phyloP scores from a whole-genome alignment of 179 eudicot genomes.

The Amaranthus tricolor region DNA sequence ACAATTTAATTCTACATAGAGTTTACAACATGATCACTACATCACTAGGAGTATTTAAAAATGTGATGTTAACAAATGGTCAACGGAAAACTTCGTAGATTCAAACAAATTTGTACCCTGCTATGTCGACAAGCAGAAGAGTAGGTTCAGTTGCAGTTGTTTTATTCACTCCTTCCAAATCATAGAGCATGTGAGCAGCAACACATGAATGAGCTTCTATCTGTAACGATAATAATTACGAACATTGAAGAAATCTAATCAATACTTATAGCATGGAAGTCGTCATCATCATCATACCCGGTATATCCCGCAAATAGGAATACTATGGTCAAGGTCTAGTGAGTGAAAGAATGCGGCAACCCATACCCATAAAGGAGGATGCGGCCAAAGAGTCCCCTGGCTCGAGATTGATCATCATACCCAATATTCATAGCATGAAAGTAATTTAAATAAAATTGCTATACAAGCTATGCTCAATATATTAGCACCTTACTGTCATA shows the following conservation, averaged over 20 bases:
- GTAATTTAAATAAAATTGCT: neutral
- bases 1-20: neutral
- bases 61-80: neutral
- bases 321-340: no score
- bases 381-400: no score
- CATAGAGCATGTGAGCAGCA: slow-evolving; percentile 80
- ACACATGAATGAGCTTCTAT: slow-evolving; percentile 90
- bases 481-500: slow-evolving; percentile 75
- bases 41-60: slow-evolving; percentile 1
- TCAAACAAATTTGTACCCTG: slow-evolving; percentile 58
- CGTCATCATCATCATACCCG: no score
- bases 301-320: no score
- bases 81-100: neutral
- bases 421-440: neutral
- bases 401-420: no score
- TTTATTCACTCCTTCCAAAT: slow-evolving; percentile 70
- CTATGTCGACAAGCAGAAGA: slow-evolving; percentile 77
- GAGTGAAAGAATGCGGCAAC: no score
- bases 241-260: neutral
- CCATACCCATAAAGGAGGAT: no score
- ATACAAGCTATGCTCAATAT: slow-evolving; percentile 1
- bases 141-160: slow-evolving; percentile 83
- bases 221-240: slow-evolving; percentile 34
- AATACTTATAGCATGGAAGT: neutral
- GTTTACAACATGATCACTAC: neutral